Conservation (phyloP, 768 basidiomycete species). For the Tylopilus felleus region DNA sequence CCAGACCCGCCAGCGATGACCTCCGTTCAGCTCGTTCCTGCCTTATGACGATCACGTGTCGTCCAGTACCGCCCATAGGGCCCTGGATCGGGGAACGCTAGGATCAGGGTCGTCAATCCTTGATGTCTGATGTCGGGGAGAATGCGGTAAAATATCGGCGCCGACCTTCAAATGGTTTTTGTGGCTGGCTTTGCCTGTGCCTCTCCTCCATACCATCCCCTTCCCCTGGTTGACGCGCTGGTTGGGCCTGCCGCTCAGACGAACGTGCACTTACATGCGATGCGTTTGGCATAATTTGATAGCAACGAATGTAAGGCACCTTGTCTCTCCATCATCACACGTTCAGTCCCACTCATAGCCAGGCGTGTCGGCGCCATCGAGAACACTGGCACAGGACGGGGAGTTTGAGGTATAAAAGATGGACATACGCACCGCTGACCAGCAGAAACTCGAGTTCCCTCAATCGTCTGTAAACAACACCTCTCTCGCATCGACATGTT, state of each 20-base stretch:
- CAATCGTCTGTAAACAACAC: not conserved
- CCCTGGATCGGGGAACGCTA: too few relatives aligned
- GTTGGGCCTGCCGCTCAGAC: too few relatives aligned
- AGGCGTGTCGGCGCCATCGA: too few relatives aligned
- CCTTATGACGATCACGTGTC: not conserved
- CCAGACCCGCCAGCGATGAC: too few relatives aligned
- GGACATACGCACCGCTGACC: not conserved
- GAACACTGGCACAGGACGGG: not conserved
- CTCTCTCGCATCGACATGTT: constrained; percentile 2
- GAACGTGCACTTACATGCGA: not conserved
- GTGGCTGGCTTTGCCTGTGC: too few relatives aligned
- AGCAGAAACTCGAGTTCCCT: not conserved
- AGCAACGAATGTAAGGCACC: not conserved
- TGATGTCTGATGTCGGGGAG: too few relatives aligned
- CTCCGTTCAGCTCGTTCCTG: too few relatives aligned
- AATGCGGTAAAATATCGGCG: too few relatives aligned
- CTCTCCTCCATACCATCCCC: too few relatives aligned
- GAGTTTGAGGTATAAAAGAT: not conserved
- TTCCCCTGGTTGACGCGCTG: too few relatives aligned
- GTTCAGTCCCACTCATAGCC: not conserved
- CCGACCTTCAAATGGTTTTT: too few relatives aligned
- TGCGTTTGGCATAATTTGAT: not conserved
- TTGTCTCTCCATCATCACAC: not conserved
- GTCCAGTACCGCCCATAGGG: not conserved
- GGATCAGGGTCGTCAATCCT: too few relatives aligned